Evolutionary conservation across 495 filamentous ascomycete species (phyloP), one percentile per base, ranked within the genome.

Genomic region (Neurospora sp.): DNA sequence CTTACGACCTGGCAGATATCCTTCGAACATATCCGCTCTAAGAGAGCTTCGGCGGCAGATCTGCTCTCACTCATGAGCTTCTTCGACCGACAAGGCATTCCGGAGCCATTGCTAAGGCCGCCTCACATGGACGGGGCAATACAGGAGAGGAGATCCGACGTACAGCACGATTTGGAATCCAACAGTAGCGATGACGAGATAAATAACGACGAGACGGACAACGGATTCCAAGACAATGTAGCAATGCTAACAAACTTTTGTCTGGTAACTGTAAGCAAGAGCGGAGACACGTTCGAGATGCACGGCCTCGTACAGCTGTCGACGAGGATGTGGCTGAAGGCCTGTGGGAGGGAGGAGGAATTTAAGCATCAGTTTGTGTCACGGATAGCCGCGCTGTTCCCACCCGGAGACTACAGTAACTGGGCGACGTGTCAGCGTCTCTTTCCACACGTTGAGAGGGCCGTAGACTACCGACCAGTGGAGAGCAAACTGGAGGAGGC

Each of bases 181-280:
- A 39, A 39, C 1, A 39, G 2, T 39, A 39, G 38, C 2, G 9
- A 39, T 39, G 11, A 35, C 82, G 77, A 16, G 81, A 83, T 74
- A 79, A 78, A n/a, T 80, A 81, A 48, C 75, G 81, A 37, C 79
- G 79, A 20, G 12, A 20, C 37, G 39, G 72, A 74, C 12, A 41
- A 18, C n/a, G 75, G 65, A 18, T 86, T 86, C 75, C 82, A 86
- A 70, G 79, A 83, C 4, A 82, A 87, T 76, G 44, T 88, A 10
- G 44, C 69, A 31, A 79, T 76, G 18, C 76, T 88, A 39, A 71
- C 77, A 73, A 77, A 81, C 69, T 86, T 81, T 76, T 82, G 78
- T 48, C 82, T 87, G n/a, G 79, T 87, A 71, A 74, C 76, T 14
- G n/a, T 74, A n/a, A 73, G 68, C 40, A 69, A 71, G n/a, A 38